Base-by-base conservation (phyloP, 192 early-diverging fungal species). In the Obelidium mucronatum region DNA sequence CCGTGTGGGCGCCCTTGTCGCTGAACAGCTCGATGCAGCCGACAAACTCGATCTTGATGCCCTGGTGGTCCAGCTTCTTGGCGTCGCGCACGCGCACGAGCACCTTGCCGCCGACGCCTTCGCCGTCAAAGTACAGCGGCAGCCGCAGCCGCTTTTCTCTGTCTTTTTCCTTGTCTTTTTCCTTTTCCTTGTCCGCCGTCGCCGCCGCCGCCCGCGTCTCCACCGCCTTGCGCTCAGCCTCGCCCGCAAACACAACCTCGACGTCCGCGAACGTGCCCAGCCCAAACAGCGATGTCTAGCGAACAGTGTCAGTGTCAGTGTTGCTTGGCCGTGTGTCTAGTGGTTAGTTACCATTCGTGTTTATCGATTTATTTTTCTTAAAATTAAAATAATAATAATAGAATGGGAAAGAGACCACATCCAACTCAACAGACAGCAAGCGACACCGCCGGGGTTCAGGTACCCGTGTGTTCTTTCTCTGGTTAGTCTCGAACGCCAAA, bases 21-120 rank as follows among this genome's bases (percentile, higher is more conserved):
- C 96, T 94, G 81, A 95, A 98, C 59, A 98, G 88, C 73, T 99
- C 97, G 78, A 96, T 99, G 78, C 94, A 91, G 35, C 98, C 98
- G n/a, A 99, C 90, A 83, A 98, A 98, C 82, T 99, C 96, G 44
- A 98, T 93, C 78, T 97, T 98, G 73, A 99, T 98, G 30, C 98
- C 98, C 66, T 96, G 92, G 86, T 99, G 98, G 80, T 99, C 97
- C 56, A 98, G 82, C 70, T 90, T 91, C 81, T 96, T 98, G n/a
- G 94, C 95, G 76, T 98, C 96, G 68, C 83, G 84, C 24, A 93
- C 82, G 44, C 93, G 81, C 56, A 95, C 85, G 52, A 89, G 90
- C 35, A 92, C 97, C 89, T 95, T 97, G 73, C 98, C 98, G 17
- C 89, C 80, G 37, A 99, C 93, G 6, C 91, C 87, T 79, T 99